A percentile compares a stretch with the other conserved stretches of the same genome.
phyloP scores from a whole-genome alignment of 208 protist species.

The Trypanosoma lewisi region DNA sequence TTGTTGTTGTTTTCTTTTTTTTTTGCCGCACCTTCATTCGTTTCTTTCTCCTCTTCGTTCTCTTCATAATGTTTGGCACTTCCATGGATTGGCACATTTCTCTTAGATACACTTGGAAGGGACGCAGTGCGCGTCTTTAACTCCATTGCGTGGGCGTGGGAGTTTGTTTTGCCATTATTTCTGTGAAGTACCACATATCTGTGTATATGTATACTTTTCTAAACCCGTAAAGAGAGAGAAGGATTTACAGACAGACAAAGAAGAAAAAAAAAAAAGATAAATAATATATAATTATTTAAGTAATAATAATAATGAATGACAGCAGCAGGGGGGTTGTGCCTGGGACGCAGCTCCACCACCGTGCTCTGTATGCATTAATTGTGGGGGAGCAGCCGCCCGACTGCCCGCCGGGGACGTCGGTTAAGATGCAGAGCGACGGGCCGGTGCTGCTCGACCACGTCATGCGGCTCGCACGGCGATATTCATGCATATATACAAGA shows the following conservation, averaged over 20 bases:
- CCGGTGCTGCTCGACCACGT: conserved; percentile 21
- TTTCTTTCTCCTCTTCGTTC: too few species aligned
- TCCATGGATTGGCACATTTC: too few species aligned
- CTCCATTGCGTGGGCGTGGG: neutral
- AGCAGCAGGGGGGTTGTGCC: conserved; percentile 4
- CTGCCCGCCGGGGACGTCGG: conserved; percentile 9
- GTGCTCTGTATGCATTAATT: conserved; percentile 17
- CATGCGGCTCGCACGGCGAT: conserved; percentile 5
- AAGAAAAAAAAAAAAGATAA: too few species aligned
- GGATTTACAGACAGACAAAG: too few species aligned
- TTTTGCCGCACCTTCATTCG: neutral
- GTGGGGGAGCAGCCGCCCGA: conserved; percentile 13
- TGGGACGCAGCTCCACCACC: conserved; percentile 16
- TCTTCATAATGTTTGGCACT: too few species aligned
- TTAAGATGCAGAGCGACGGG: conserved; percentile 12
- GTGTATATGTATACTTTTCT: neutral
- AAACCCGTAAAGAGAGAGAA: too few species aligned
- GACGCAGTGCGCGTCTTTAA: neutral
- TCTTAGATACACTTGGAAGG: neutral
- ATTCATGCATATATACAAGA: too few species aligned
- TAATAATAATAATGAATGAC: neutral
- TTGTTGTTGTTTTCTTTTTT: neutral
- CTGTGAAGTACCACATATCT: too few species aligned
- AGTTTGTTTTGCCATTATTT: neutral
- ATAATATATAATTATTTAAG: neutral